Evolutionary conservation across 73 alveolate species (phyloP), one percentile per base, ranked within the genome.

Genomic region (Durusdinium trenchii): DNA sequence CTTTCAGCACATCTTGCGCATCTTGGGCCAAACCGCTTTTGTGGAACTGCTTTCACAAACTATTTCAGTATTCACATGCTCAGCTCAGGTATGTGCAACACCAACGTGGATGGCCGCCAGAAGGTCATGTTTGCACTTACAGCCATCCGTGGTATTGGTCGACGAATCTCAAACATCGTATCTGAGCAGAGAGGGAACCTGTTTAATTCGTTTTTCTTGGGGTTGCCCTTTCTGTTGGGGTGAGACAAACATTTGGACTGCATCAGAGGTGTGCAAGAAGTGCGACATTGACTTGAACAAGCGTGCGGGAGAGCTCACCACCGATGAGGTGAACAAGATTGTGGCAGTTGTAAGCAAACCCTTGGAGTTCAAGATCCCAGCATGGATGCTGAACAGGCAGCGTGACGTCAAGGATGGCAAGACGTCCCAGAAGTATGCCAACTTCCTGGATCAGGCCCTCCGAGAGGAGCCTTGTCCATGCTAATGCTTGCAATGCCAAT

Each of bases 381-480:
- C 99, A 62, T 99, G 99, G 99, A 99, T 99, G 99, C 99, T 99
- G 99, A 99, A 99, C 99, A 99, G 99, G 99, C 99, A 99, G 99
- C 99, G 99, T 60, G 99, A 99, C 99, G 98, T 99, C 99, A 99
- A 99, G 99, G 99, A 92, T 36, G 98, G 98, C 89, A 92, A 92
- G 98, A 92, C 98, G 23, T 35, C 81, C 89, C 98, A 92, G 90
- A 92, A 92, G 90, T 92, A 92, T 51, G 98, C 98, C 79, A 92
- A 92, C 98, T 92, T 92, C 90, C 36, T 92, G 90, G 98, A 92
- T 47, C 98, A 92, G 98, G 87, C 98, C n/a, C 90, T 92, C 67
- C 98, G 98, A 47, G 98, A 92, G 98, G 98, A 92, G 20, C n/a
- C 90, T 71, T 26, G 76, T 46, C 96, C 64, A 32, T 30, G 45